A percentile compares a stretch with the other conserved stretches of the same genome.
These are phyloP conservation scores for Termitomyces sp. DNA, from an alignment of 768 basidiomycete genomes.

Conservation along the genomic window DNA sequence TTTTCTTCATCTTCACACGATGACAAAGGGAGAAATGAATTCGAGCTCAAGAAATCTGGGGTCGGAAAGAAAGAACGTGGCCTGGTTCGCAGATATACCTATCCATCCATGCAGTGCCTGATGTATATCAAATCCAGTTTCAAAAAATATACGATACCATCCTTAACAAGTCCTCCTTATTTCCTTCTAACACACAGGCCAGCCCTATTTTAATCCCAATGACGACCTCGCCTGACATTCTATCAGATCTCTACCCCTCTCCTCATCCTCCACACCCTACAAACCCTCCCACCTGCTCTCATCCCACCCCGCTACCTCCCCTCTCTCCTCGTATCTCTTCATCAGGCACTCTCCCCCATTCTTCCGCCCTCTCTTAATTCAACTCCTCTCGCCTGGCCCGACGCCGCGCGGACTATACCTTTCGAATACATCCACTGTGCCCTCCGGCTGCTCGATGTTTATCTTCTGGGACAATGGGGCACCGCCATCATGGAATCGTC, in stretches of 20 bases:
- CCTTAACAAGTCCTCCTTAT: slow-evolving; percentile 27
- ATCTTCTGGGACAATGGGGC: slow-evolving; percentile 55
- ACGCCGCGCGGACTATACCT: slow-evolving; percentile 17
- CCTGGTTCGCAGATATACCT: slow-evolving; percentile 32
- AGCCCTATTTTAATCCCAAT: slow-evolving; percentile 9
- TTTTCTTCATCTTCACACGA: slow-evolving; percentile 18
- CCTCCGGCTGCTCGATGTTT: slow-evolving; percentile 56
- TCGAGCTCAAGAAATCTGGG: slow-evolving; percentile 44
- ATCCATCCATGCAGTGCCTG: not conserved
- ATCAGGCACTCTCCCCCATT: slow-evolving; percentile 23
- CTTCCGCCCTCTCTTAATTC: slow-evolving; percentile 31
- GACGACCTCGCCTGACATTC: not conserved
- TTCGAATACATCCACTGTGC: slow-evolving; percentile 48
- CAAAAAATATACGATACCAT: slow-evolving; percentile 29
- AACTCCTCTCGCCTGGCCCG: slow-evolving; percentile 26
- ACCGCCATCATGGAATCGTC: slow-evolving; percentile 1
- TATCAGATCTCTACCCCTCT: slow-evolving; percentile 48
- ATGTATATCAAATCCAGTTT: slow-evolving; percentile 20
- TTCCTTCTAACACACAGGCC: slow-evolving; percentile 27
- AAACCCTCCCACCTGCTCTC: slow-evolving; percentile 38
- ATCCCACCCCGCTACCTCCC: slow-evolving; percentile 30
- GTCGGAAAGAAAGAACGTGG: slow-evolving; percentile 52
- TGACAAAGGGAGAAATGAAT: slow-evolving; percentile 20
- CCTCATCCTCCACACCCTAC: slow-evolving; percentile 46
- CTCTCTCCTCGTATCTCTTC: slow-evolving; percentile 26